These are phyloP conservation scores for Nannizziopsis arthrosporioides DNA, from an alignment of 2,329 filamentous ascomycete genomes.

Conservation along the genomic window DNA sequence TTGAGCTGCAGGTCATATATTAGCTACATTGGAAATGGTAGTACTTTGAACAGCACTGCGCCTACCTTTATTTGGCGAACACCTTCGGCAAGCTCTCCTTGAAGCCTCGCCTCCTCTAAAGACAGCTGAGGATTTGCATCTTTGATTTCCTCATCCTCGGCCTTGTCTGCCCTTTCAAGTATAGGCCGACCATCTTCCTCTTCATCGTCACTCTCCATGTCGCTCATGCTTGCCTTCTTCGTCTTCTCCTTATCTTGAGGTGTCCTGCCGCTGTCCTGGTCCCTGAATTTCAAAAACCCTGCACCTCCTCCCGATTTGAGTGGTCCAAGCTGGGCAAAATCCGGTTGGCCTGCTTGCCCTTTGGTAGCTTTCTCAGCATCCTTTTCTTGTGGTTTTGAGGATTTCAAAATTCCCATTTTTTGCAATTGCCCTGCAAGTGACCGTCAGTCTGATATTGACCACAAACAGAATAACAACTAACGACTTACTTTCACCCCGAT, in stretches of 20 bases:
- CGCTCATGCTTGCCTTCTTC: conserved; percentile 43
- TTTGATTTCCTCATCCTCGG: conserved; percentile 48
- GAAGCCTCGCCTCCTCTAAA: conserved; percentile 48
- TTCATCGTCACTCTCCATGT: conserved; percentile 67
- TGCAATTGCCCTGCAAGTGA: conserved; percentile 64
- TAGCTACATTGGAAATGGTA: not conserved
- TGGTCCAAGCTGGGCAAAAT: conserved; percentile 74
- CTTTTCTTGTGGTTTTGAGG: conserved; percentile 51
- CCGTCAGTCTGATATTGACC: conserved; percentile 13
- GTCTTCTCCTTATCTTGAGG: conserved; percentile 54
- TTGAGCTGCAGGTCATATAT: conserved; percentile 43
- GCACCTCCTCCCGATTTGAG: conserved; percentile 79
- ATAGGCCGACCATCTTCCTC: conserved; percentile 54
- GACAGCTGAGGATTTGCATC: conserved; percentile 41
- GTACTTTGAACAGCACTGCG: not conserved
- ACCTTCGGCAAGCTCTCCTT: conserved; percentile 52
- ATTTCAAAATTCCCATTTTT: conserved; percentile 82
- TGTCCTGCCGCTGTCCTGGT: conserved; percentile 42
- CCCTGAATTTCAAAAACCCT: conserved; percentile 80
- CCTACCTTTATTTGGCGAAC: conserved; percentile 54
- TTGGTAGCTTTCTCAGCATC: conserved; percentile 54
- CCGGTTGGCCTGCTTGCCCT: conserved; percentile 67
- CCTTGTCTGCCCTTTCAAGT: conserved; percentile 54
- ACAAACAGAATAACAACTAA: not conserved
- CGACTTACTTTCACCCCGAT: conserved; percentile 78